These are phyloP conservation scores for Gaertneriomyces sp. DNA, from an alignment of 192 early-diverging fungal genomes.

Conservation along the genomic window DNA sequence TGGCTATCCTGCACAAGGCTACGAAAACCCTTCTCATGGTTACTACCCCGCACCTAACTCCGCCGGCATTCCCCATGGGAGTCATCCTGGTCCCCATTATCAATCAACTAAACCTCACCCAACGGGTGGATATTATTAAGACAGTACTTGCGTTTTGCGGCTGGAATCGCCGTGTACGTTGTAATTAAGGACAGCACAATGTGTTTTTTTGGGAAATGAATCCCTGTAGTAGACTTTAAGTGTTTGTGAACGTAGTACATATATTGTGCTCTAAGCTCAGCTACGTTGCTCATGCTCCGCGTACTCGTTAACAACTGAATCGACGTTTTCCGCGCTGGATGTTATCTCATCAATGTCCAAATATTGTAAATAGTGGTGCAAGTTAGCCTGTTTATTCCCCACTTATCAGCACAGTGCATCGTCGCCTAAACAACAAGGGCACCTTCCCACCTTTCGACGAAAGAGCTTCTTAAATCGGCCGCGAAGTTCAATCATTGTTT, in stretches of 20 bases:
- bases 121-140: no score
- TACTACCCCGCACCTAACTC: no score
- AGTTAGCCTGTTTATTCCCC: conserved; percentile 42
- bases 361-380: conserved; percentile 52
- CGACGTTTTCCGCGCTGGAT: conserved; percentile 13
- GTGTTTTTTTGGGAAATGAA: background rate
- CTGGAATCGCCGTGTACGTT: no score
- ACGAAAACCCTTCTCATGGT: no score
- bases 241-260: background rate
- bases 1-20: no score
- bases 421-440: background rate
- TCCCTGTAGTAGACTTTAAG: background rate
- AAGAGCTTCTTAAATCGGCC: conserved; percentile 49
- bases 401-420: background rate
- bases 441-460: conserved; percentile 41
- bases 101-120: no score
- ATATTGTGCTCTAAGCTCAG: background rate
- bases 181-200: background rate
- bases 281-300: conserved; percentile 8
- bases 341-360: conserved; percentile 49
- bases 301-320: conserved; percentile 18
- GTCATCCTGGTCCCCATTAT: no score
- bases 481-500: conserved; percentile 30
- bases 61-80: no score
- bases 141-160: no score